phyloP scores from a whole-genome alignment of 208 protist species.

The Acanthamoeba lugdunensis region DNA sequence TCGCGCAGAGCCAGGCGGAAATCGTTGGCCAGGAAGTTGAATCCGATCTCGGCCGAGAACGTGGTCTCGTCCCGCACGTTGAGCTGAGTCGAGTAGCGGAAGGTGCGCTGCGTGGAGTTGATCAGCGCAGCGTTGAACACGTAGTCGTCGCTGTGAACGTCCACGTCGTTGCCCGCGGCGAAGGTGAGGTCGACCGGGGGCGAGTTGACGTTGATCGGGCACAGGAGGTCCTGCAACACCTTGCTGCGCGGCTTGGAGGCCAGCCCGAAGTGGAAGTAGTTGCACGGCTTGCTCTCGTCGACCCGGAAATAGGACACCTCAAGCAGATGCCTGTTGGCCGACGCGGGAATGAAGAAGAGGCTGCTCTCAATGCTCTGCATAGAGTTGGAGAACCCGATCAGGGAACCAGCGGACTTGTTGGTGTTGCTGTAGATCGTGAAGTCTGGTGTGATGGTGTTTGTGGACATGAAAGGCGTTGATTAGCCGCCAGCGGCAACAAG shows the following conservation, averaged over 20 bases:
- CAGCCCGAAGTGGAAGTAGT: slow-evolving; percentile 71
- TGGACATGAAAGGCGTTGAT: neutral
- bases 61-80: slow-evolving; percentile 55
- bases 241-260: neutral
- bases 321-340: neutral
- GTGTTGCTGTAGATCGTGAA: slow-evolving; percentile 33
- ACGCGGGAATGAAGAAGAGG: slow-evolving; percentile 54
- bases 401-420: slow-evolving; percentile 36
- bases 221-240: slow-evolving; percentile 64
- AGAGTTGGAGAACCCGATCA: slow-evolving; percentile 32
- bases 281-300: neutral
- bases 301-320: slow-evolving; percentile 50
- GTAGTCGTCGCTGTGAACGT: slow-evolving; percentile 62
- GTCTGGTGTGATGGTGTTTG: neutral
- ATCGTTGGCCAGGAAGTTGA: slow-evolving; percentile 70
- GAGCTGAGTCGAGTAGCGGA: slow-evolving; percentile 39
- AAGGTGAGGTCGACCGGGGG: slow-evolving; percentile 51
- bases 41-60: slow-evolving; percentile 57
- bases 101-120: slow-evolving; percentile 28
- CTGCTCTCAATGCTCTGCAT: slow-evolving; percentile 68
- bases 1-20: slow-evolving; percentile 48
- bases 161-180: slow-evolving; percentile 60
- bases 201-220: slow-evolving; percentile 40
- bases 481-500: too few species aligned
- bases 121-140: slow-evolving; percentile 66